Conservation (phyloP, 2,329 filamentous ascomycete species). For the Microsporum audouinii region DNA sequence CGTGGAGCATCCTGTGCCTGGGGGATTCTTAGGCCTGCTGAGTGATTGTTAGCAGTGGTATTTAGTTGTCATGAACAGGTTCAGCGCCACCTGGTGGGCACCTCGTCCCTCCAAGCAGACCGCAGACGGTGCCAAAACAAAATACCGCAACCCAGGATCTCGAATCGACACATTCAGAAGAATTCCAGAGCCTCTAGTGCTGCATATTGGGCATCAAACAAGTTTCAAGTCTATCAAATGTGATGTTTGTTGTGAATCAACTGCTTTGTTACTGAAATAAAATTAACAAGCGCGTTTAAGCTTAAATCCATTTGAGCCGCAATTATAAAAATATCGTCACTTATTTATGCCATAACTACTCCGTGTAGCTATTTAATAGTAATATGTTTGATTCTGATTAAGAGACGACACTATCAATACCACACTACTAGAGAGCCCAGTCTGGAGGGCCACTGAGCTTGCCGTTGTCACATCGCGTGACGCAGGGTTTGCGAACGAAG, state of each 20-base stretch:
- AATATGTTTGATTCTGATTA: no score
- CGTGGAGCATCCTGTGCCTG: conserved; percentile 69
- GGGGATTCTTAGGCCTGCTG: neutral
- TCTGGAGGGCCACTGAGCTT: no score
- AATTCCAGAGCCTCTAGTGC: neutral
- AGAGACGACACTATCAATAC: no score
- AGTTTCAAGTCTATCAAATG: neutral
- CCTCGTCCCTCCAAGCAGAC: conserved; percentile 18
- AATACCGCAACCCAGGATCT: conserved; percentile 34
- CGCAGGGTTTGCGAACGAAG: no score
- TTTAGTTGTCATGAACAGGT: neutral
- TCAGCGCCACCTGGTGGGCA: conserved; percentile 18
- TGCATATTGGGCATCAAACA: neutral
- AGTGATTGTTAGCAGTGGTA: neutral
- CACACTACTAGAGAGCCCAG: no score
- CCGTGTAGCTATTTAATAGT: no score
- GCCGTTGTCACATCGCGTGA: no score
- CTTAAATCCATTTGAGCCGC: no score
- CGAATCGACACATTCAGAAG: conserved; percentile 36
- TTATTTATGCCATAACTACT: no score
- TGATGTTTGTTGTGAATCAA: neutral
- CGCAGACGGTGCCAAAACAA: conserved; percentile 32
- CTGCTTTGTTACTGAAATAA: no score
- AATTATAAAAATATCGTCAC: no score
- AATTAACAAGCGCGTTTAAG: no score